Percentiles rank a stretch among this genome's conserved stretches.
phyloP scores from a whole-genome alignment of 352 stramenopile species.

The Phytophthora brassicae region DNA sequence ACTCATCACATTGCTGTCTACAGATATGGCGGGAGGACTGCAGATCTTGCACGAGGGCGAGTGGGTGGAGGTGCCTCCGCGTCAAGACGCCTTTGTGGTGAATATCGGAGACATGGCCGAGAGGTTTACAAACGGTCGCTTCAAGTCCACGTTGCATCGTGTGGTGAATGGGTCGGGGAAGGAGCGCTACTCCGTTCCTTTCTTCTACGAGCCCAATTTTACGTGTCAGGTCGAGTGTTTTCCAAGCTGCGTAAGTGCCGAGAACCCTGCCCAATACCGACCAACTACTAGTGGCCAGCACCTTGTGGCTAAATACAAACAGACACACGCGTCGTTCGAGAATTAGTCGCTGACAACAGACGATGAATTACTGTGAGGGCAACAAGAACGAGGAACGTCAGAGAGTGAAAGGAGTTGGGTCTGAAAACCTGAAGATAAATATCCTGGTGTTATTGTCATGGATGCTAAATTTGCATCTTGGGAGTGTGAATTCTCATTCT shows the following conservation, averaged over 20 bases:
- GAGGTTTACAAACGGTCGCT: constrained; percentile 69
- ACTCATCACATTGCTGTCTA: constrained; percentile 68
- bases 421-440: neutral
- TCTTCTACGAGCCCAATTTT: constrained; percentile 82
- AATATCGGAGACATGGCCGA: constrained; percentile 81
- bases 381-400: neutral
- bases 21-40: constrained; percentile 53
- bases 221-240: constrained; percentile 66
- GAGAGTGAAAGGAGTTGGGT: no score
- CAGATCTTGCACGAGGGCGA: constrained; percentile 57
- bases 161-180: constrained; percentile 60
- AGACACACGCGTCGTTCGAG: constrained; percentile 66
- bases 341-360: neutral
- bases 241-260: constrained; percentile 50
- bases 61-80: constrained; percentile 66
- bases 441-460: neutral
- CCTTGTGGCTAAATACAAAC: constrained; percentile 73
- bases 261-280: constrained; percentile 54
- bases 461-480: neutral
- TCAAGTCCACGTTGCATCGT: constrained; percentile 68
- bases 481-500: neutral
- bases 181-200: constrained; percentile 77
- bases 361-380: neutral
- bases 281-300: constrained; percentile 77
- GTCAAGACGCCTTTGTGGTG: constrained; percentile 59